Percentiles rank a stretch among this genome's conserved stretches.
Evolutionary conservation across 164 flowering plant genomes (phyloP).

Genomic region (Macadamia tetraphylla): DNA sequence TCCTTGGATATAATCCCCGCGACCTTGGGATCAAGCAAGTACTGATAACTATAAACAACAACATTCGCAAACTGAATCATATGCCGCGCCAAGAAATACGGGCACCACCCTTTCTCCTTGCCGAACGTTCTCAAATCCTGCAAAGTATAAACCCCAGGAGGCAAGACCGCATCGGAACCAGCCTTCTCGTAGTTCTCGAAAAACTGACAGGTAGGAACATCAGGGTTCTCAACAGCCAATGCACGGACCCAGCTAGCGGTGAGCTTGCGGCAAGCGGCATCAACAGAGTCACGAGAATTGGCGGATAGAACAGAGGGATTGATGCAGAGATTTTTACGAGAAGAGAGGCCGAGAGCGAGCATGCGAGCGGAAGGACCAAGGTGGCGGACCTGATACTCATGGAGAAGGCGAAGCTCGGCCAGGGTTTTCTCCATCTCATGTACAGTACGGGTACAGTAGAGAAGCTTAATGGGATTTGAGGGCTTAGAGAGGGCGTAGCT

Average conservation of each 20-base stretch:
- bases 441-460: slow-evolving; percentile 99
- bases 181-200: slow-evolving; percentile 73
- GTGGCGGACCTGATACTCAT: slow-evolving; percentile 50
- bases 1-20: slow-evolving; percentile 94
- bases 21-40: slow-evolving; percentile 97
- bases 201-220: slow-evolving; percentile 54
- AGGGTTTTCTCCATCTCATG: slow-evolving; percentile 99
- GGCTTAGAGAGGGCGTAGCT: slow-evolving; percentile 69
- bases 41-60: slow-evolving; percentile 94
- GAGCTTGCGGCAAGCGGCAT: slow-evolving; percentile 78
- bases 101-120: slow-evolving; percentile 91
- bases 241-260: slow-evolving; percentile 95
- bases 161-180: slow-evolving; percentile 55
- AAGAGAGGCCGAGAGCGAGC: slow-evolving; percentile 84
- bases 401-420: slow-evolving; percentile 71
- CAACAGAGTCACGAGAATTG: slow-evolving; percentile 85
- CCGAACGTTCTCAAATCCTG: slow-evolving; percentile 81
- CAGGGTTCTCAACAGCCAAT: slow-evolving; percentile 57
- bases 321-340: slow-evolving; percentile 89
- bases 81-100: slow-evolving; percentile 83
- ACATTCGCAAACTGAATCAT: slow-evolving; percentile 96
- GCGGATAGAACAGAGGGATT: slow-evolving; percentile 63
- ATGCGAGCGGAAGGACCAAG: slow-evolving; percentile 55
- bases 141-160: slow-evolving; percentile 87
- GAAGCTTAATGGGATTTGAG: slow-evolving; percentile 56